phyloP scores from a whole-genome alignment of 768 basidiomycete genomes.

The Lactifluus pinguis region DNA sequence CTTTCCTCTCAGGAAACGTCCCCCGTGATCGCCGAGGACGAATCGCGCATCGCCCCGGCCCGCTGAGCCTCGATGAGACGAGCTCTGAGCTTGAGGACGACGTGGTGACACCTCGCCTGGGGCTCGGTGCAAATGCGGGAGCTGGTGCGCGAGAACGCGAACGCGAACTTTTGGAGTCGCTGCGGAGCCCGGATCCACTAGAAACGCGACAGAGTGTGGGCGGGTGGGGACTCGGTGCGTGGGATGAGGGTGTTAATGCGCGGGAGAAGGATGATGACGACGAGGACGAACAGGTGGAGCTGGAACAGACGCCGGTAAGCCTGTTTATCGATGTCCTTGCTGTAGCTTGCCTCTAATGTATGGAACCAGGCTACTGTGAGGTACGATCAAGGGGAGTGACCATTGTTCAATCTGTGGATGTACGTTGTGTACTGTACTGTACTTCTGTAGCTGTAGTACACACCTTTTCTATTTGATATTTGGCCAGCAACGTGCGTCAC shows the following conservation, averaged over 20 bases:
- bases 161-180: constrained; percentile 47
- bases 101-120: constrained; percentile 10
- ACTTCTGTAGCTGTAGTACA: no score
- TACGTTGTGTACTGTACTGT: no score
- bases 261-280: constrained; percentile 50
- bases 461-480: no score
- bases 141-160: constrained; percentile 39
- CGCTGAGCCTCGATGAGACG: constrained; percentile 1
- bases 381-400: constrained; percentile 5
- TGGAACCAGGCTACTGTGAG: neutral
- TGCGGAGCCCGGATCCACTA: constrained; percentile 29
- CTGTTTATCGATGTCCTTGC: neutral
- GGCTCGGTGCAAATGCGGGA: neutral
- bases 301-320: constrained; percentile 61
- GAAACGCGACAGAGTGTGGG: constrained; percentile 42
- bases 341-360: neutral
- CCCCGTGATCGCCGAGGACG: constrained; percentile 76
- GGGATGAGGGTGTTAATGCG: constrained; percentile 34
- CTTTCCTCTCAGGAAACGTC: constrained; percentile 61
- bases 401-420: no score
- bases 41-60: constrained; percentile 41
- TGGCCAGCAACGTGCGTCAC: neutral
- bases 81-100: constrained; percentile 24
- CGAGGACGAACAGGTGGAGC: constrained; percentile 54
- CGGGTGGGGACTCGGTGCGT: constrained; percentile 63